These are phyloP conservation scores for Aspergillus neoniger DNA, from an alignment of 2,329 filamentous ascomycete species.

Conservation along the genomic window DNA sequence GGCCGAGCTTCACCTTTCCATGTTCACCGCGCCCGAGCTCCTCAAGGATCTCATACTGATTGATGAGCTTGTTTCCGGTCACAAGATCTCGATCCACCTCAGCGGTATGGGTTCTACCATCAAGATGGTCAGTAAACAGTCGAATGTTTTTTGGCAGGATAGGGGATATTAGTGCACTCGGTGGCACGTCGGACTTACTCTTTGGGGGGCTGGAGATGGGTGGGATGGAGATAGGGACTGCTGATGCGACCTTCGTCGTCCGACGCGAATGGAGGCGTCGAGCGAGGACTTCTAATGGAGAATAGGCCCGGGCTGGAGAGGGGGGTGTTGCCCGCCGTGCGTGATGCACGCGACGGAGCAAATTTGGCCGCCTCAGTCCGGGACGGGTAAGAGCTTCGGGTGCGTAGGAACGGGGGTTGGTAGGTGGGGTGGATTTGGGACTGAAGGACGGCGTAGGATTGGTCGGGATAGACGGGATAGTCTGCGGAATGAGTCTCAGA, in stretches of 20 bases:
- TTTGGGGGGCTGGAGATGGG: conserved; percentile 72
- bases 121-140: conserved; percentile 9
- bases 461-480: conserved; percentile 51
- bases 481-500: conserved; percentile 32
- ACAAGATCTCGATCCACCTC: conserved; percentile 85
- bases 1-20: conserved; percentile 94
- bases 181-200: conserved; percentile 58
- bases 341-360: conserved; percentile 32
- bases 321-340: conserved; percentile 51
- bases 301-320: conserved; percentile 51
- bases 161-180: not conserved
- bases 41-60: conserved; percentile 95
- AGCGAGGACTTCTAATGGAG: conserved; percentile 36
- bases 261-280: conserved; percentile 37
- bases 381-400: conserved; percentile 48
- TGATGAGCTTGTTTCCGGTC: conserved; percentile 93
- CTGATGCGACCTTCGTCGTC: conserved; percentile 43
- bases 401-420: conserved; percentile 42
- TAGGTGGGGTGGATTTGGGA: conserved; percentile 45
- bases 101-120: conserved; percentile 75
- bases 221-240: conserved; percentile 68
- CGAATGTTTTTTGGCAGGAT: not conserved
- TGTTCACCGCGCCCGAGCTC: conserved; percentile 95
- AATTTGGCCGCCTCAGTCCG: conserved; percentile 31
- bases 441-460: conserved; percentile 51